Evolutionary conservation across 345 rosid species (phyloP).

Genomic region (Populus deltoides): DNA sequence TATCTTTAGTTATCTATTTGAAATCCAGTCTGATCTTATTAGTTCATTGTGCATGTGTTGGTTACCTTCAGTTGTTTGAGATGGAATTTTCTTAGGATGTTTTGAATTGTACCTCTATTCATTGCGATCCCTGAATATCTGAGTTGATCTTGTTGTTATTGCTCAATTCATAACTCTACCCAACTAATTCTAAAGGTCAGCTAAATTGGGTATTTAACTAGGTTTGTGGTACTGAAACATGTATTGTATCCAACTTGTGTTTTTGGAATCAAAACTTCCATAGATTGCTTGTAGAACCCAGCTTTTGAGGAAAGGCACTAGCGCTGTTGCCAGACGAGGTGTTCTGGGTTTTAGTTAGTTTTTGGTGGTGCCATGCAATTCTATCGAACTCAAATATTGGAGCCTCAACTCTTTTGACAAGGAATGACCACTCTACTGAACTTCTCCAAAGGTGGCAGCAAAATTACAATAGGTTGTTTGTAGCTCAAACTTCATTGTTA

Average conservation of each 20-base stretch:
- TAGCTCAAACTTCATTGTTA: neutral
- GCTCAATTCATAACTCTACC: neutral
- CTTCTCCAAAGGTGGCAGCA: neutral
- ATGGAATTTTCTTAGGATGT: slow-evolving; percentile 12
- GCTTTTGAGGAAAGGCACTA: neutral
- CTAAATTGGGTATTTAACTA: neutral
- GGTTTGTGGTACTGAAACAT: neutral
- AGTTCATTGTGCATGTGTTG: slow-evolving; percentile 20
- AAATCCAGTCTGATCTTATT: slow-evolving; percentile 17
- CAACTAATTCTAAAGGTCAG: neutral
- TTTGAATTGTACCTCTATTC: neutral
- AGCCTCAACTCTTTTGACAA: neutral
- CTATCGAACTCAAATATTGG: neutral
- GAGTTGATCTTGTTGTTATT: neutral
- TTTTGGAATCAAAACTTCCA: neutral
- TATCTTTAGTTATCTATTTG: slow-evolving; percentile 3
- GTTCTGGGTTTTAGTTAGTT: neutral
- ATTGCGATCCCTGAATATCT: neutral
- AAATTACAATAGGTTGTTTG: neutral
- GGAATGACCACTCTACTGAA: neutral
- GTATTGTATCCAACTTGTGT: neutral
- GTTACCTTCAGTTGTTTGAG: slow-evolving; percentile 8
- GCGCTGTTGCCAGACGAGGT: neutral
- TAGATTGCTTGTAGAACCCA: neutral
- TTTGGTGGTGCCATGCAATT: neutral